Evolutionary conservation across 1,284 basidiomycete species (phyloP).

Genomic region (Apiotrichum veenhuisii): DNA sequence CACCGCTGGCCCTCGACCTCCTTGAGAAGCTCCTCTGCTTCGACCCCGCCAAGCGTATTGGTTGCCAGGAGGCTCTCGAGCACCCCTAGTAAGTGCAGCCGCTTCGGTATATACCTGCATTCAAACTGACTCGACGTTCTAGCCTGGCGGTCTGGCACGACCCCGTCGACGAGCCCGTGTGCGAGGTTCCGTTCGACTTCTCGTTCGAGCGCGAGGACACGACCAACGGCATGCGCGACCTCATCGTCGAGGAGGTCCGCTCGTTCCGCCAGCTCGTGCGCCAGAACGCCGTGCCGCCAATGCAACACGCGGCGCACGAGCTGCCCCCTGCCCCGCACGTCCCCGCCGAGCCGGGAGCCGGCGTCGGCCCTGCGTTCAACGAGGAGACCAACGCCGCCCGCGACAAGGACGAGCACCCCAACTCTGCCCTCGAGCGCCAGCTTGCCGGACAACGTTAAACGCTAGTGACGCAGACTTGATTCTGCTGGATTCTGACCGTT

Average conservation of each 20-base stretch:
- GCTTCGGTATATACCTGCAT: conserved; percentile 6
- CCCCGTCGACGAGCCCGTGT: conserved; percentile 82
- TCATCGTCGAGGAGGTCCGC: conserved; percentile 78
- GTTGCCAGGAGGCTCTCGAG: conserved; percentile 89
- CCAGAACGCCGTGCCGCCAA: conserved; percentile 29
- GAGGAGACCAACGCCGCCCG: conserved; percentile 54
- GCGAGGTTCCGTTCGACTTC: conserved; percentile 86
- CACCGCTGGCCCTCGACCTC: conserved; percentile 89
- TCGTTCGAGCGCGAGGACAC: conserved; percentile 95
- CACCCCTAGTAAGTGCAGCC: conserved; percentile 71
- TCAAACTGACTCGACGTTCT: not conserved
- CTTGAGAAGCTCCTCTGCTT: conserved; percentile 89
- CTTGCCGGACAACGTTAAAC: conserved; percentile 52
- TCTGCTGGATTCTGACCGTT: not conserved
- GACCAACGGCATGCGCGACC: conserved; percentile 92
- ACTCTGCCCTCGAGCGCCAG: conserved; percentile 78
- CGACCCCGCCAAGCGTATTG: conserved; percentile 92
- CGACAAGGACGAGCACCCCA: conserved; percentile 73
- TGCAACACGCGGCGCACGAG: conserved; percentile 20
- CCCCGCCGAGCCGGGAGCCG: conserved; percentile 30
- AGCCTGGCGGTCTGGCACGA: conserved; percentile 86
- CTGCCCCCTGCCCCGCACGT: conserved; percentile 39
- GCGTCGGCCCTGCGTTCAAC: conserved; percentile 47
- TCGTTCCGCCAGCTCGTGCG: conserved; percentile 46
- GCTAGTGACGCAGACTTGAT: too few relatives aligned